phyloP scores from a whole-genome alignment of 2,329 filamentous ascomycete species.

The Talaromyces islandicus region DNA sequence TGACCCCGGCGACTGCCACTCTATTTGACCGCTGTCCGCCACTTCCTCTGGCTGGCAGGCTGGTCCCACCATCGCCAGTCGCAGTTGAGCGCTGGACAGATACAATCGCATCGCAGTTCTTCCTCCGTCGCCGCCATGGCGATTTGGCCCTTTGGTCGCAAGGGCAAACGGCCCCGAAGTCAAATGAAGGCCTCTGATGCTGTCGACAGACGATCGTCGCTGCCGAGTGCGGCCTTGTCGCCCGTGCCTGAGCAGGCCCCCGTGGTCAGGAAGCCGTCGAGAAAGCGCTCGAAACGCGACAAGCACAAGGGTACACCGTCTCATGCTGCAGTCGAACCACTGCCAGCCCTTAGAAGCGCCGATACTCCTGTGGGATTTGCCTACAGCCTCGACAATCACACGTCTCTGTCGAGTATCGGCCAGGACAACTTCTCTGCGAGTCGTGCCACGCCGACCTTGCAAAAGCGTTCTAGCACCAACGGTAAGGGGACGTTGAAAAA shows the following conservation, averaged over 20 bases:
- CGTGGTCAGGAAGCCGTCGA: constrained; percentile 26
- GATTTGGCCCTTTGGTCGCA: constrained; percentile 77
- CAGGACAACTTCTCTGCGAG: constrained; percentile 36
- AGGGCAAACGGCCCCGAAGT: constrained; percentile 61
- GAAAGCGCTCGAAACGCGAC: constrained; percentile 28
- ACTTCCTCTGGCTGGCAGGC: background rate
- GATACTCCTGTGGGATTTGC: constrained; percentile 12
- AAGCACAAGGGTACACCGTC: constrained; percentile 16
- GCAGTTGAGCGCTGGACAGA: background rate
- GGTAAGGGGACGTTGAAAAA: constrained; percentile 55
- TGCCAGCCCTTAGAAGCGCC: background rate
- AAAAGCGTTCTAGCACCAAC: constrained; percentile 55
- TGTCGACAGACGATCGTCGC: constrained; percentile 4
- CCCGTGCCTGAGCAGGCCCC: constrained; percentile 11
- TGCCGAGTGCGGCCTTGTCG: background rate
- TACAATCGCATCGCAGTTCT: background rate
- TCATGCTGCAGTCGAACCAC: background rate
- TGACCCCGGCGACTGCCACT: constrained; percentile 4
- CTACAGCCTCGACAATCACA: constrained; percentile 19
- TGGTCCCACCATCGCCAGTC: background rate
- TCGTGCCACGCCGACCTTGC: constrained; percentile 44
- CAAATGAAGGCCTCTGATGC: constrained; percentile 46
- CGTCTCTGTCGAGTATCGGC: constrained; percentile 31
- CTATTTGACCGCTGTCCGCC: constrained; percentile 5
- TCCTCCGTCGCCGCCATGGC: constrained; percentile 50